Evolutionary conservation across 495 filamentous ascomycete species (phyloP).

Genomic region (Achaetomiella virescens): DNA sequence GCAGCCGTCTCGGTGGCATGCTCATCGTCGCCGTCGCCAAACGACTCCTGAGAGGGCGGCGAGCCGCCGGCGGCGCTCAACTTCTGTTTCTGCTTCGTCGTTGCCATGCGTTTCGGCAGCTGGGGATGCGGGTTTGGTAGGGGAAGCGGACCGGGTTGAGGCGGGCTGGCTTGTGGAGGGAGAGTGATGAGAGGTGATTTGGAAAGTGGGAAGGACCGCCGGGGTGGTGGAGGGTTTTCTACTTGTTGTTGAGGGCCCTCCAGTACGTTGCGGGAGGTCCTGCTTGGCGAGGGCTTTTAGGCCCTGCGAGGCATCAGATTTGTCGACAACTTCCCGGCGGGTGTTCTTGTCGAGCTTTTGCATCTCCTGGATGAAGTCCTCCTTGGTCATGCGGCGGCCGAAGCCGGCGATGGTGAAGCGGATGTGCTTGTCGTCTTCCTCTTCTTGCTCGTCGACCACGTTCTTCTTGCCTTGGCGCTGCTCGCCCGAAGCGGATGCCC

Average conservation of each 20-base stretch:
- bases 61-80: slow-evolving; percentile 36
- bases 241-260: slow-evolving; percentile 6
- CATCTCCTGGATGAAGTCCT: slow-evolving; percentile 84
- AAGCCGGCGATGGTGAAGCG: slow-evolving; percentile 78
- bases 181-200: neutral
- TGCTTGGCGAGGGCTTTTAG: slow-evolving; percentile 53
- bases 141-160: slow-evolving; percentile 13
- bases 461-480: slow-evolving; percentile 30
- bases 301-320: slow-evolving; percentile 55
- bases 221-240: slow-evolving; percentile 7
- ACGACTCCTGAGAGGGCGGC: slow-evolving; percentile 31
- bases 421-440: slow-evolving; percentile 68
- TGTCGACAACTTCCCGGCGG: slow-evolving; percentile 62
- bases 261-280: slow-evolving; percentile 23
- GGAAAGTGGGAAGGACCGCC: slow-evolving; percentile 4
- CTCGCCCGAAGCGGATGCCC: slow-evolving; percentile 37
- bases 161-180: slow-evolving; percentile 6
- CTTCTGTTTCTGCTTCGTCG: slow-evolving; percentile 34
- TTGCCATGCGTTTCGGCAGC: slow-evolving; percentile 15
- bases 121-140: slow-evolving; percentile 3
- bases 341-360: slow-evolving; percentile 71
- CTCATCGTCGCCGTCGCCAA: slow-evolving; percentile 20
- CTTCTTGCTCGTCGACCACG: slow-evolving; percentile 46
- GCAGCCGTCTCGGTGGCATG: slow-evolving; percentile 71
- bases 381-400: slow-evolving; percentile 75